Evolutionary conservation across 192 early-diverging fungal species (phyloP), one percentile per base, ranked within the genome.

Genomic region (Lobosporangium transversale): DNA sequence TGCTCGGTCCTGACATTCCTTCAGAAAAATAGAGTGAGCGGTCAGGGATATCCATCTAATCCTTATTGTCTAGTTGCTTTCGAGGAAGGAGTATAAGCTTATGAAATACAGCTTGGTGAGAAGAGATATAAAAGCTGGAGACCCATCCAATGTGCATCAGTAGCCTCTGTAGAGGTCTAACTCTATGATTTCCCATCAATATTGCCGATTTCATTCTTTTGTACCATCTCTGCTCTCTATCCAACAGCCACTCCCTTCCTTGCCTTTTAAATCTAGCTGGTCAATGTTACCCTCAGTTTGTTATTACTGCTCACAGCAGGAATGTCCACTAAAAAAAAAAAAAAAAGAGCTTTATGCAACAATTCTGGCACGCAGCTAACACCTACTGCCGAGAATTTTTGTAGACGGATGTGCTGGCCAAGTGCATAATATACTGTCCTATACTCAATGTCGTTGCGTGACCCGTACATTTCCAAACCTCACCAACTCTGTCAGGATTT

Each of bases 401-500:
- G n/a, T n/a, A n/a, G n/a, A n/a, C n/a, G n/a, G n/a, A n/a, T n/a
- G n/a, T n/a, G n/a, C n/a, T n/a, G 7, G 37, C 8, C 37, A 40
- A 7, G 8, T 40, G 37, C 37, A 40, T 40, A 14, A 40, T 40
- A 14, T 14, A 10, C 37, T 40, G 8, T 40, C 37, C 37, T 14
- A 14, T 7, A 15, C 29, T 76, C 29, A 76, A 48, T 31, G 27
- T 32, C 26, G 20, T 76, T n/a, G n/a, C 29, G 15, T 61, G 49
- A 27, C 71, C 71, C 6, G 58, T n/a, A n/a, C 58, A 14, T 58
- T 76, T 7, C 53, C 44, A 4, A 49, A 42, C 26, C 71, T 76
- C 58, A 62, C 71, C 0, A 64, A 64, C 0, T 33, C 71, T 37
- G 66, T 76, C 58, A 54, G 43, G 32, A 49, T 76, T 36, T 23